Conservation (phyloP, 2,329 filamentous ascomycete genomes). For the Fusarium sp. region DNA sequence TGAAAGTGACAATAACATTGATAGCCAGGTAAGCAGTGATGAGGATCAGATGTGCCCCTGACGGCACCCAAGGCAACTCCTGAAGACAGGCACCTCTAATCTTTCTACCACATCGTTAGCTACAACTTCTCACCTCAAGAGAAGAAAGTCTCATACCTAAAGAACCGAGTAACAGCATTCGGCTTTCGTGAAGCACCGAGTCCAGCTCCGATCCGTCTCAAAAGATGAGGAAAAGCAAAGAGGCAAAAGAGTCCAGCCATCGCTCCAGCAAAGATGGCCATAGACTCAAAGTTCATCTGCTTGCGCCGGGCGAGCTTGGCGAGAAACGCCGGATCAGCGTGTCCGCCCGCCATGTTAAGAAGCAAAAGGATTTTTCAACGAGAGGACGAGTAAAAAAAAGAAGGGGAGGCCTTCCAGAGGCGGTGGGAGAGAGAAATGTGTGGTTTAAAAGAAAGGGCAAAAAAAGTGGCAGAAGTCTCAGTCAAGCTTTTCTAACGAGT, state of each 20-base stretch:
- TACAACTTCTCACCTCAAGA: background rate
- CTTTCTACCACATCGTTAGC: slow-evolving; percentile 37
- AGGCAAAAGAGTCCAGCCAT: slow-evolving; percentile 27
- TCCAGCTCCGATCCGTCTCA: slow-evolving; percentile 23
- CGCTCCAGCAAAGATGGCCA: slow-evolving; percentile 35
- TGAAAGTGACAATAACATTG: slow-evolving; percentile 48
- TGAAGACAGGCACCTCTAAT: slow-evolving; percentile 42
- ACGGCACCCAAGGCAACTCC: slow-evolving; percentile 43
- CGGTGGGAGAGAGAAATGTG: background rate
- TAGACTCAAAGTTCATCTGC: slow-evolving; percentile 41
- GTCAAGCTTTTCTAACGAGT: slow-evolving; percentile 23
- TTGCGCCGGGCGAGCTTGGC: slow-evolving; percentile 37
- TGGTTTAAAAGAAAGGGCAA: background rate
- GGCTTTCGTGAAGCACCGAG: slow-evolving; percentile 21
- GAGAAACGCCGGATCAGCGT: slow-evolving; percentile 31
- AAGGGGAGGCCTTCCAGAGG: background rate
- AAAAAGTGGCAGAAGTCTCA: background rate
- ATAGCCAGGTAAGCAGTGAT: slow-evolving; percentile 45
- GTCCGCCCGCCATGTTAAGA: slow-evolving; percentile 22
- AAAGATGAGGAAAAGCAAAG: slow-evolving; percentile 22
- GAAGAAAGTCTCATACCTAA: slow-evolving; percentile 25
- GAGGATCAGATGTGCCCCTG: slow-evolving; percentile 46
- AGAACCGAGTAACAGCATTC: slow-evolving; percentile 11
- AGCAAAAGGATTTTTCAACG: background rate
- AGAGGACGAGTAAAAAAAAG: background rate